Base-by-base conservation (phyloP, 805 yeast genomes). In the Cyberlindnera bimundalis region DNA sequence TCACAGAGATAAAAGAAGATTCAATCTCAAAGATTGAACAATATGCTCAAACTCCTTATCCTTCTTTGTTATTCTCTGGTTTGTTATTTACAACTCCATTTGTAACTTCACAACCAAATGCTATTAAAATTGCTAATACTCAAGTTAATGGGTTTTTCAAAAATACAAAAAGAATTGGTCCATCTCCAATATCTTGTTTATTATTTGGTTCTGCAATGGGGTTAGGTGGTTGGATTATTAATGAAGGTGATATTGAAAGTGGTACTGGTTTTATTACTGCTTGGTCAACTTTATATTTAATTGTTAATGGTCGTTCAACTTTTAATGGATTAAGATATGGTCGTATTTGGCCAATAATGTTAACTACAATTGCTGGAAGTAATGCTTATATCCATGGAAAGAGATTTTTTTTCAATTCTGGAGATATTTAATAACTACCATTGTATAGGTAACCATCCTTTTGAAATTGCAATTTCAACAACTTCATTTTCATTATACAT, bases 211-310 rank as follows among this genome's bases (percentile, higher is more conserved):
- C 73, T 1, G 79, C 84, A 28, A 65, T 75, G 42, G 78, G 78
- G 1, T 59, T 82, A 15, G 91, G 91, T 19, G 79, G 85, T 3
- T 83, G 77, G 67, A 82, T 89, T 68, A 74, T 83, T 29, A 70
- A 70, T 48, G 96, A 89, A 56, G 81, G 85, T 13, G 96, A 88
- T 54, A 62, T 78, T 16, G 72, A 74, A 33, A 80, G 84, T 61
- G 96, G 95, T 3, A 72, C 91, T 1, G 96, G 96, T 0, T 83
- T 89, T 55, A 67, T 74, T 6, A 69, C 77, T 52, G 95, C 93
- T 2, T 90, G 96, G 96, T 77, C 86, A 7, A 60, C 84, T 7
- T 61, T 89, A 43, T 90, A 86, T 54, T 56, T 82, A 43, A 58
- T 89, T 11, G 86, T 82, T 13, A 85, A 86, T 55, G 87, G 88